Evolutionary conservation across 495 filamentous ascomycete genomes (phyloP).

Genomic region (Choiromyces venosus): DNA sequence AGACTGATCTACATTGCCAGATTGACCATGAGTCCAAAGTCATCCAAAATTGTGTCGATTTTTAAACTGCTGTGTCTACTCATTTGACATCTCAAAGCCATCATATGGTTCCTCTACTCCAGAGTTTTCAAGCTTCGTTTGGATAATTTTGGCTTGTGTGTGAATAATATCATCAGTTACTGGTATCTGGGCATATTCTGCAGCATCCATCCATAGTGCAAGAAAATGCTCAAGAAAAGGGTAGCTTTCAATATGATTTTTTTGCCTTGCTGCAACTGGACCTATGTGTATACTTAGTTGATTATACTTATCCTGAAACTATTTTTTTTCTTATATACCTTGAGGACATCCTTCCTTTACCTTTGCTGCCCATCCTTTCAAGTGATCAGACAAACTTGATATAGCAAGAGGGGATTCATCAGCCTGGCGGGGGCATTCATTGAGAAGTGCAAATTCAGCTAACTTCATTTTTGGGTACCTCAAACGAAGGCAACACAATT

Average conservation of each 20-base stretch:
- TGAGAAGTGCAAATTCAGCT: background rate
- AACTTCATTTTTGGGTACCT: background rate
- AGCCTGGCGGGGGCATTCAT: constrained; percentile 1
- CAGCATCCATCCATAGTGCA: constrained; percentile 30
- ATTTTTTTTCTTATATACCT: background rate
- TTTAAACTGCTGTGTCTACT: constrained; percentile 30
- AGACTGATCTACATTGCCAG: constrained; percentile 5
- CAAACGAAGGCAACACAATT: constrained; percentile 1
- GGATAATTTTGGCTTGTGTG: constrained; percentile 23
- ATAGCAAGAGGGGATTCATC: background rate
- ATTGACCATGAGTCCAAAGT: constrained; percentile 25
- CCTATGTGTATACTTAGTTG: background rate
- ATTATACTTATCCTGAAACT: background rate
- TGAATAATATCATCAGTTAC: constrained; percentile 29
- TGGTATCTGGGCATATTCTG: constrained; percentile 21
- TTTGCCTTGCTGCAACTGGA: constrained; percentile 1
- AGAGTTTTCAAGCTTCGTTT: constrained; percentile 12
- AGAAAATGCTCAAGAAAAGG: constrained; percentile 32
- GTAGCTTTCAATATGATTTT: background rate
- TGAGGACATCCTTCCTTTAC: background rate
- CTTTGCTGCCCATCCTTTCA: constrained; percentile 1
- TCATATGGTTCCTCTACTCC: constrained; percentile 25
- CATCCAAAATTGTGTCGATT: constrained; percentile 31
- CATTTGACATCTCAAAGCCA: constrained; percentile 30
- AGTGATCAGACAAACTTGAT: constrained; percentile 8